Evolutionary conservation across 495 filamentous ascomycete genomes (phyloP).

Genomic region (Aspergillus heteromorphus): DNA sequence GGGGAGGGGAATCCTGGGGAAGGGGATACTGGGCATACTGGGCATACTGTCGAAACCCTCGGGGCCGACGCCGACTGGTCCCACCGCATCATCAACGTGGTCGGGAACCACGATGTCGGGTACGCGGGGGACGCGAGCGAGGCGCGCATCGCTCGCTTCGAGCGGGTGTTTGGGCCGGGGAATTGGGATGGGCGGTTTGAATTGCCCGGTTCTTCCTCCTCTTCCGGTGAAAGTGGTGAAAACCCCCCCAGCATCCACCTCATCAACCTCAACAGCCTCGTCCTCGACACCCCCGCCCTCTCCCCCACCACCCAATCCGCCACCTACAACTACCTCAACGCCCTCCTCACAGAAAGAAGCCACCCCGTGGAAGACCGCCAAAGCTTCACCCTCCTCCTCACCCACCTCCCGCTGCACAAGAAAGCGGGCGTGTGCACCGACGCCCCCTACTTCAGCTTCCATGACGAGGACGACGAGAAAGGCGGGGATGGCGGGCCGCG

Average conservation of each 20-base stretch:
- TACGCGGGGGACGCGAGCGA: slow-evolving; percentile 84
- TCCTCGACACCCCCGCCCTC: slow-evolving; percentile 76
- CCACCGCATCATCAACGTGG: slow-evolving; percentile 75
- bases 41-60: too few species aligned
- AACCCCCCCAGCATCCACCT: slow-evolving; percentile 56
- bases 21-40: background rate
- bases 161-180: slow-evolving; percentile 71
- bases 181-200: slow-evolving; percentile 84
- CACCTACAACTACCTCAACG: slow-evolving; percentile 74
- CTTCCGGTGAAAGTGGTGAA: background rate
- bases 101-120: slow-evolving; percentile 93
- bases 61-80: slow-evolving; percentile 55
- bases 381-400: slow-evolving; percentile 76
- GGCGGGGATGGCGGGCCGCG: slow-evolving; percentile 23
- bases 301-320: slow-evolving; percentile 58
- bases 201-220: background rate
- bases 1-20: too few species aligned
- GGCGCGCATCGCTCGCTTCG: slow-evolving; percentile 69
- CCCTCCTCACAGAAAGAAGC: slow-evolving; percentile 56
- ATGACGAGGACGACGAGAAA: slow-evolving; percentile 43
- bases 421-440: slow-evolving; percentile 77
- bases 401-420: slow-evolving; percentile 89
- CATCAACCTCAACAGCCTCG: slow-evolving; percentile 83
- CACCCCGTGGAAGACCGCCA: slow-evolving; percentile 59
- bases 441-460: slow-evolving; percentile 70